Conservation (phyloP, 1,139 yeast species). For the Pichia sp. region DNA sequence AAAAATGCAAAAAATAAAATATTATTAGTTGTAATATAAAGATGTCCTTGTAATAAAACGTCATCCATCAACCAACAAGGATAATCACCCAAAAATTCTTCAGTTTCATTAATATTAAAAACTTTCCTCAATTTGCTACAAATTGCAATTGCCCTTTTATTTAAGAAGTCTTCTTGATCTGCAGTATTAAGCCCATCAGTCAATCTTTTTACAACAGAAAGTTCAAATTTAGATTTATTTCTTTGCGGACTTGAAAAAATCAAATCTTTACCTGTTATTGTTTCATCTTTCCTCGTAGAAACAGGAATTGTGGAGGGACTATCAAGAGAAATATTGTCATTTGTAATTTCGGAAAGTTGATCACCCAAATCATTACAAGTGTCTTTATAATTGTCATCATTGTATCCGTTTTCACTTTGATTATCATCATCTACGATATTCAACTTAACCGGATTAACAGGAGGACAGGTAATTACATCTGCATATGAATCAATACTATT, state of each 20-base stretch:
- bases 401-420: too few relatives aligned
- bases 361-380: too few relatives aligned
- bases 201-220: constrained; percentile 29
- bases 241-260: not conserved
- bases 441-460: constrained; percentile 1
- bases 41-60: constrained; percentile 79
- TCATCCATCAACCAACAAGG: constrained; percentile 79
- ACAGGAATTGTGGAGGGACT: not conserved
- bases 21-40: constrained; percentile 61
- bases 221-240: constrained; percentile 28
- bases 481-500: not conserved
- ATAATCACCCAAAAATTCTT: constrained; percentile 49
- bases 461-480: constrained; percentile 1
- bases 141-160: constrained; percentile 31
- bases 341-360: too few relatives aligned
- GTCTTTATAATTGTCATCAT: not conserved
- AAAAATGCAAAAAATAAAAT: constrained; percentile 74
- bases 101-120: constrained; percentile 42
- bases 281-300: not conserved
- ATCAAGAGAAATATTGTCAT: not conserved
- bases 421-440: too few relatives aligned
- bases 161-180: constrained; percentile 9
- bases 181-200: not conserved
- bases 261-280: not conserved
- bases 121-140: constrained; percentile 31